Conservation (phyloP, 2,329 filamentous ascomycete species). For the Fusarium begoniae region DNA sequence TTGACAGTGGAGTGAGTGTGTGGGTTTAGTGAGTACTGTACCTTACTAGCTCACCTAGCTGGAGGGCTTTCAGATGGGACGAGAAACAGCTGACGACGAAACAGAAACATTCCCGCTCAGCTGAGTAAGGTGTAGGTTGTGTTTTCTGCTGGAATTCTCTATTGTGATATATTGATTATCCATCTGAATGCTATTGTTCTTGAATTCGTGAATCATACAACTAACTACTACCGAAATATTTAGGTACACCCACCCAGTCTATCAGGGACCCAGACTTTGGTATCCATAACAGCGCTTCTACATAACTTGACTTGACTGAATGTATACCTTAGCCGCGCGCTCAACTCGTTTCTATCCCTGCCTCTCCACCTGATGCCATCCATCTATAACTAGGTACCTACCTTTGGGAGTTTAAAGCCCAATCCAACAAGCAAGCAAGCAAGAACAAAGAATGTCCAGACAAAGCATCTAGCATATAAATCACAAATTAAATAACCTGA, state of each 20-base stretch:
- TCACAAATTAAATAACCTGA: background rate
- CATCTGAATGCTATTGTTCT: background rate
- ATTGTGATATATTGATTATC: background rate
- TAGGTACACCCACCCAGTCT: background rate
- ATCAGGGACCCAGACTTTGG: background rate
- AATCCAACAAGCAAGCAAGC: background rate
- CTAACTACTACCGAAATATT: background rate
- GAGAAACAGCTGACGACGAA: conserved; percentile 14
- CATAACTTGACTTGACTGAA: background rate
- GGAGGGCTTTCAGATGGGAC: conserved; percentile 12
- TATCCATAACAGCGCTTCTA: conserved; percentile 11
- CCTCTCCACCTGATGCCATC: background rate
- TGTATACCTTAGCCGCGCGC: conserved; percentile 9
- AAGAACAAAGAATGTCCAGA: conserved; percentile 14
- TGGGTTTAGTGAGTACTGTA: background rate
- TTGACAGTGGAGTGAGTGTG: background rate
- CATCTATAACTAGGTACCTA: background rate
- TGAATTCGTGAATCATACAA: background rate
- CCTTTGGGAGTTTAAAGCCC: background rate
- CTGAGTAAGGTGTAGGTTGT: background rate
- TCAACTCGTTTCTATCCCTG: background rate
- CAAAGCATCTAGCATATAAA: background rate
- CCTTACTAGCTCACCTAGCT: background rate
- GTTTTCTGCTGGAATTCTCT: background rate
- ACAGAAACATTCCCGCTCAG: conserved; percentile 7